Conservation (phyloP, 805 yeast species). For the Ogataea methanolica region DNA sequence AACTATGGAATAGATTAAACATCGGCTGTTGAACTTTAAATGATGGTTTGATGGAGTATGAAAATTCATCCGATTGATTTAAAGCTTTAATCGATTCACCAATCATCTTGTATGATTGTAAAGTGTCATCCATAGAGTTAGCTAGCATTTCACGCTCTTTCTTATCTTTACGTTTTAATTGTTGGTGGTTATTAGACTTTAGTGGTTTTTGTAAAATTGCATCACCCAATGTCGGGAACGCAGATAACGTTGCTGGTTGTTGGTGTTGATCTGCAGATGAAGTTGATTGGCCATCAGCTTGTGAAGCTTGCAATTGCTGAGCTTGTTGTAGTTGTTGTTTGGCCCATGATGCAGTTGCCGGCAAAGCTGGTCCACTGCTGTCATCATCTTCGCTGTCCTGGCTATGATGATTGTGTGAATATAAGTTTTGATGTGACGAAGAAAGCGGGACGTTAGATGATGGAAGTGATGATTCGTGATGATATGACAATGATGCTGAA, state of each 20-base stretch:
- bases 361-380: conserved; percentile 37
- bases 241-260: conserved; percentile 11
- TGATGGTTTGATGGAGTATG: conserved; percentile 24
- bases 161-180: conserved; percentile 24
- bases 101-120: conserved; percentile 21
- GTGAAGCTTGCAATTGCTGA: conserved; percentile 30
- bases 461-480: background rate
- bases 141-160: conserved; percentile 20
- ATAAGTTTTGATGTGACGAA: background rate
- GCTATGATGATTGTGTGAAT: conserved; percentile 2
- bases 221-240: conserved; percentile 30
- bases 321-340: conserved; percentile 17
- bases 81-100: conserved; percentile 24
- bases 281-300: conserved; percentile 12
- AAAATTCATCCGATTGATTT: conserved; percentile 18
- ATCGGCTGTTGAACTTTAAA: conserved; percentile 10
- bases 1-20: conserved; percentile 21
- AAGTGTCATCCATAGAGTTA: conserved; percentile 19
- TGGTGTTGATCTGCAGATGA: conserved; percentile 4
- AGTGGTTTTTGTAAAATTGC: conserved; percentile 14
- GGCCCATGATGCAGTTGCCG: conserved; percentile 71
- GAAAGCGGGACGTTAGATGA: background rate
- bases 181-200: conserved; percentile 10
- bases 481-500: conserved; percentile 4
- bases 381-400: conserved; percentile 8